A percentile compares a stretch with the other conserved stretches of the same genome.
Evolutionary conservation across 176 grass and related monocot genomes (phyloP).

Genomic region (Oryza longistaminata): DNA sequence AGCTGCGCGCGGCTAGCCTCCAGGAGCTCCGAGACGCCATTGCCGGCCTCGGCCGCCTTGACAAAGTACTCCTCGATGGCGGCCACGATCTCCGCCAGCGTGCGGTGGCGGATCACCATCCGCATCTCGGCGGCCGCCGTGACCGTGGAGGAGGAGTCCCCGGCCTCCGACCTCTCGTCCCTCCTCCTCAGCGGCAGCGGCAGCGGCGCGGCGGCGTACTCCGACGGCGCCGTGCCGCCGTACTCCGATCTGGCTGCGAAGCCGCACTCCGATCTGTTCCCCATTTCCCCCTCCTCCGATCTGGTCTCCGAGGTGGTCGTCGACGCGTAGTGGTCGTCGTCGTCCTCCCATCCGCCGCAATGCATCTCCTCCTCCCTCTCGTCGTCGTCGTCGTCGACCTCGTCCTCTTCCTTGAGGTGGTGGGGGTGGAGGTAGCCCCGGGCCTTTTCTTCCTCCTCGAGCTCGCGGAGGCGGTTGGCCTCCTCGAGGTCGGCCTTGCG

Average conservation of each 20-base stretch:
- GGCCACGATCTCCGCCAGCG: constrained; percentile 74
- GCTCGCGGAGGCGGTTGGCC: constrained; percentile 60
- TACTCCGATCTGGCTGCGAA: constrained; percentile 76
- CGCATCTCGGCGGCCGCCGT: constrained; percentile 53
- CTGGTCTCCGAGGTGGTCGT: constrained; percentile 62
- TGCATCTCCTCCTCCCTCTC: constrained; percentile 48
- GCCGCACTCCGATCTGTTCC: constrained; percentile 65
- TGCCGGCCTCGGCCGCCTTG: constrained; percentile 71
- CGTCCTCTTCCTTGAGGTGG: constrained; percentile 60
- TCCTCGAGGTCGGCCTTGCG: constrained; percentile 75
- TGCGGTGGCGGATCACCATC: constrained; percentile 78
- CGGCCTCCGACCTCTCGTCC: constrained; percentile 57
- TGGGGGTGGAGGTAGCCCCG: constrained; percentile 39
- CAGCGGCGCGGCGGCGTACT: constrained; percentile 36
- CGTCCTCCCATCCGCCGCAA: constrained; percentile 60
- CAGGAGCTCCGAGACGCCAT: constrained; percentile 69
- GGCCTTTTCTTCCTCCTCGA: constrained; percentile 52
- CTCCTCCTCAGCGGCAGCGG: constrained; percentile 51
- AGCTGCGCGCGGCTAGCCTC: constrained; percentile 79
- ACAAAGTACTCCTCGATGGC: constrained; percentile 90
- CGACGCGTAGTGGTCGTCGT: constrained; percentile 64
- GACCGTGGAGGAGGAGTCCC: constrained; percentile 42
- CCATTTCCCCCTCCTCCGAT: constrained; percentile 61
- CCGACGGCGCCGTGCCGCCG: constrained; percentile 45
- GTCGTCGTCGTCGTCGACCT: constrained; percentile 38